These are phyloP conservation scores for Bonia amplexicaulis DNA, from an alignment of 176 grass and related monocot genomes.

Conservation along the genomic window DNA sequence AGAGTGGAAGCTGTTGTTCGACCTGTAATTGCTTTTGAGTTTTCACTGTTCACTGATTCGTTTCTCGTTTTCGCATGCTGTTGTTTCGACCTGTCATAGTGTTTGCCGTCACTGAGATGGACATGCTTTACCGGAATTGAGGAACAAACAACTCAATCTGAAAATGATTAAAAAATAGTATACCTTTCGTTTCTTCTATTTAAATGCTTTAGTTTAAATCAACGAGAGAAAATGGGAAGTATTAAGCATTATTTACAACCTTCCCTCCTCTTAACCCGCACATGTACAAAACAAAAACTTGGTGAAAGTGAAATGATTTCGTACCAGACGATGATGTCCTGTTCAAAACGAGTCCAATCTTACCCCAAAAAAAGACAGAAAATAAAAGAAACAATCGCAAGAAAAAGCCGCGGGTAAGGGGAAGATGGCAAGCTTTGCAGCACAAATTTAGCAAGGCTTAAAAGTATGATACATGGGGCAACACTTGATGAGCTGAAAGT, in stretches of 20 bases:
- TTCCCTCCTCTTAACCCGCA: neutral
- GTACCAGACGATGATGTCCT: neutral
- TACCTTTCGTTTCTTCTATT: neutral
- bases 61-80: neutral
- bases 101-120: neutral
- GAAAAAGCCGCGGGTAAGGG: neutral
- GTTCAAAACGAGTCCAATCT: neutral
- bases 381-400: too few species aligned
- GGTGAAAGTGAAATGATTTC: neutral
- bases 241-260: neutral
- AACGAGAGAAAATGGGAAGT: neutral
- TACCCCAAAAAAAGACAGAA: too few species aligned
- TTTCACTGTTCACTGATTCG: neutral
- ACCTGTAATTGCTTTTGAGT: constrained; percentile 11
- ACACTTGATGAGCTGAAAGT: too few species aligned
- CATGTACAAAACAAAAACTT: too few species aligned
- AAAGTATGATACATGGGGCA: too few species aligned
- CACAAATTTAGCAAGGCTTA: neutral
- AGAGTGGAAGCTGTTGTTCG: neutral
- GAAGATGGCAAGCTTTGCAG: neutral
- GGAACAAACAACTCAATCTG: neutral
- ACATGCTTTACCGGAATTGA: neutral
- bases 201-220: neutral
- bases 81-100: neutral
- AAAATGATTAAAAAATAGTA: neutral